Evolutionary conservation across 208 protist species (phyloP).

Genomic region (Willaertia magna): DNA sequence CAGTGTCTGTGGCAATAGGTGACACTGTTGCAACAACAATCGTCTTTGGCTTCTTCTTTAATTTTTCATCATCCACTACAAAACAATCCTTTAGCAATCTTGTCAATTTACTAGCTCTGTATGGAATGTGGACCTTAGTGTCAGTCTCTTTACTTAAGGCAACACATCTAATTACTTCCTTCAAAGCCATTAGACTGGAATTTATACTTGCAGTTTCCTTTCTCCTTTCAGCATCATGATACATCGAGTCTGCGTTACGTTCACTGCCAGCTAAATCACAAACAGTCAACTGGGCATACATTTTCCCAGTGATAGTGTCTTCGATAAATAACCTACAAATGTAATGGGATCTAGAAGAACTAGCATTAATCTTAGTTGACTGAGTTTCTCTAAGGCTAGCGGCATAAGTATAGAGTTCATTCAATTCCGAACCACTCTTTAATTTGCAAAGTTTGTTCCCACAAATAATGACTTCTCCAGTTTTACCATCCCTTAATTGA

Average conservation of each 20-base stretch:
- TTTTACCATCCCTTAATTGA: background rate
- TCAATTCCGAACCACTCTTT: background rate
- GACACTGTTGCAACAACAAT: conserved; percentile 27
- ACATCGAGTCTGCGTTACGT: conserved; percentile 8
- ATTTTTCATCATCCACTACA: conserved; percentile 20
- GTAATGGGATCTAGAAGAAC: conserved; percentile 1
- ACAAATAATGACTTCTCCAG: background rate
- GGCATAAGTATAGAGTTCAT: background rate
- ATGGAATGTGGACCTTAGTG: conserved; percentile 58
- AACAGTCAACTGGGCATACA: conserved; percentile 7
- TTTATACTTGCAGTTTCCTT: conserved; percentile 28
- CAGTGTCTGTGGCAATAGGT: conserved; percentile 23
- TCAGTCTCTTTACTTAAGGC: background rate
- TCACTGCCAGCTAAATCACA: conserved; percentile 25
- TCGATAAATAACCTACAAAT: background rate
- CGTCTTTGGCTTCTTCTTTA: background rate
- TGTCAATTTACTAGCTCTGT: conserved; percentile 74
- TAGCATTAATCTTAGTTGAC: background rate
- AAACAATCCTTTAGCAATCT: conserved; percentile 75
- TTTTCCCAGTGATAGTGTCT: background rate
- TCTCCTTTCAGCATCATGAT: conserved; percentile 20
- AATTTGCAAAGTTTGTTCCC: background rate
- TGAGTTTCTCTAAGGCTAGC: conserved; percentile 1
- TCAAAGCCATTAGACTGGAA: conserved; percentile 16
- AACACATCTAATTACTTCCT: conserved; percentile 23